Base-by-base conservation (phyloP, 2,329 filamentous ascomycete species). In the Neofusicoccum sp. region DNA sequence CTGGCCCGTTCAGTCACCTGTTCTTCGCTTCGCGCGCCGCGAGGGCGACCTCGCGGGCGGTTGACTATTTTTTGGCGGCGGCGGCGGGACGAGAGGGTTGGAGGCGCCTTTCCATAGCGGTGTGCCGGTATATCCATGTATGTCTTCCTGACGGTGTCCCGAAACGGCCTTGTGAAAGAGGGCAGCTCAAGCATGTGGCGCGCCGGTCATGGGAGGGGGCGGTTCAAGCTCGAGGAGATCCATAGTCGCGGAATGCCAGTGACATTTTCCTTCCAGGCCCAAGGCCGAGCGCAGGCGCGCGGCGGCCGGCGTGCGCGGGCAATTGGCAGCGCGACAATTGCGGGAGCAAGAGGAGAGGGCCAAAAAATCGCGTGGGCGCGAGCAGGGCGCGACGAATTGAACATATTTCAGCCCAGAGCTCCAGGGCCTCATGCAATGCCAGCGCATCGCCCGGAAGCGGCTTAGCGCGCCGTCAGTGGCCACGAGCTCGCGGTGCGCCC, bases 361-460 rank as follows among this genome's bases (percentile, higher is more conserved):
- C 26, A 33, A 56, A 56, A 56, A 26, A 56, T 33, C 36, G 51
- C 51, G 51, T 33, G 38, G 51, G 51, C 51, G 31, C 41, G 38
- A 56, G 51, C 51, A 56, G 51, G 16, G 51, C 51, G 51, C 51
- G 51, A 56, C 51, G 51, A 56, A 56, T 43, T 56, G 51, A 56
- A 56, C 51, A 56, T 56, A 56, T 56, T 56, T 56, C 51, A 56
- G 51, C 51, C 36, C 51, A 56, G 51, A 33, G 38, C 51, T 56
- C 51, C 51, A 56, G 51, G 51, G 51, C 51, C 51, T 56, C 38
- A 56, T 56, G 51, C 51, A 56, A 56, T 56, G 51, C 51, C 51
- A 56, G 51, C 51, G 51, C 51, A 56, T 56, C 51, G 14, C 26
- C 51, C 51, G 36, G 24, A 56, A 56, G 16, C 3, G 51, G 51